Percentiles rank a stretch among this genome's conserved stretches.
These are phyloP conservation scores for Parietaria judaica DNA, from an alignment of 306 rosid genomes.

Conservation along the genomic window DNA sequence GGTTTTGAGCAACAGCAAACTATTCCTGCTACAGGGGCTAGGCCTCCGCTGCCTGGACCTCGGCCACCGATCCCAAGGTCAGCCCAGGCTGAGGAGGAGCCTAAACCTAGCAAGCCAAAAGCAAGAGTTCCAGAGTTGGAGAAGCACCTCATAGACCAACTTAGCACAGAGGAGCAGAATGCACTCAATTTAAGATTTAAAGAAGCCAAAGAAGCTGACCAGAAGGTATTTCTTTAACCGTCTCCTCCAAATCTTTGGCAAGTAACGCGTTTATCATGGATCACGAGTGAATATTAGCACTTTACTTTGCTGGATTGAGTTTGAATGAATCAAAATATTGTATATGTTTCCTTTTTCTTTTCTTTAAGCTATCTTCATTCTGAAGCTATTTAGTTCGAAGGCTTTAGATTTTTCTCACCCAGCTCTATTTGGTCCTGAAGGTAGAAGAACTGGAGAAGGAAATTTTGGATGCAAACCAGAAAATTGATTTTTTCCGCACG, in stretches of 20 bases:
- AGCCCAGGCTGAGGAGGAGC: conserved; percentile 53
- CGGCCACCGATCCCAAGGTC: conserved; percentile 70
- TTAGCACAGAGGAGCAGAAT: conserved; percentile 82
- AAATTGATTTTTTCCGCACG: conserved; percentile 62
- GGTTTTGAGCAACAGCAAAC: conserved; percentile 65
- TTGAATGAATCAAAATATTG: no score
- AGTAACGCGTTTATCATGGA: neutral
- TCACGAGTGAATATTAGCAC: neutral
- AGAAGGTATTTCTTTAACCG: conserved; percentile 40
- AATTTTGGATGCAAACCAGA: conserved; percentile 66
- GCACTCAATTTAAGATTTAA: conserved; percentile 57
- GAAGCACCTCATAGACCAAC: conserved; percentile 69
- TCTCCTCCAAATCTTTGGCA: no score
- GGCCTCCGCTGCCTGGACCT: conserved; percentile 29
- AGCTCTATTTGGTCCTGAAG: conserved; percentile 38
- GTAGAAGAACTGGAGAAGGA: conserved; percentile 91
- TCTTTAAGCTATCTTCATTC: neutral
- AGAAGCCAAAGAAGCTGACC: conserved; percentile 86
- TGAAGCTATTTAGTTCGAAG: neutral
- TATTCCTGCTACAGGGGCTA: conserved; percentile 48
- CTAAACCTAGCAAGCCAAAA: conserved; percentile 45
- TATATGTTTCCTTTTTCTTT: no score
- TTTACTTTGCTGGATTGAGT: neutral
- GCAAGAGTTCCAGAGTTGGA: conserved; percentile 76
- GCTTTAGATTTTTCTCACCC: neutral